A percentile compares a stretch with the other conserved stretches of the same genome.
Evolutionary conservation across 169 alveolate genomes (phyloP).

Genomic region (Plasmodium knowlesi): DNA sequence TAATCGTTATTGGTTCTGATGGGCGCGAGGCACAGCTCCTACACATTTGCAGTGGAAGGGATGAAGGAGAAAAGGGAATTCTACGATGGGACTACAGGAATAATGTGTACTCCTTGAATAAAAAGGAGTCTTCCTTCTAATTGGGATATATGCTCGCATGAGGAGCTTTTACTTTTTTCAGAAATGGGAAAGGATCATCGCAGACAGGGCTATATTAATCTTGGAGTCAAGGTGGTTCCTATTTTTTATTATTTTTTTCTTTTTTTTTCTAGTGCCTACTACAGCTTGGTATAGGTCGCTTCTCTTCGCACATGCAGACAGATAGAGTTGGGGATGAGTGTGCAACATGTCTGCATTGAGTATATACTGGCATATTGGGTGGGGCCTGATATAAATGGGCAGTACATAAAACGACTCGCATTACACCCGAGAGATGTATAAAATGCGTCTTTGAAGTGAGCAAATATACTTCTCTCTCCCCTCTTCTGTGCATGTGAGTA

Average conservation of each 20-base stretch:
- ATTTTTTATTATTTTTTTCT: too few relatives aligned
- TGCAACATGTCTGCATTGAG: background rate
- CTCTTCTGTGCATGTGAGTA: background rate
- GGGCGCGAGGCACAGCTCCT: constrained; percentile 82
- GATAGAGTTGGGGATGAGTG: background rate
- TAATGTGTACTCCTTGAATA: constrained; percentile 50
- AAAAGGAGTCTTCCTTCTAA: constrained; percentile 18
- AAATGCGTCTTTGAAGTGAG: background rate
- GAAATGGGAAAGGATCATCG: background rate
- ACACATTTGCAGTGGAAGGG: constrained; percentile 81
- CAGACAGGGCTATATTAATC: background rate
- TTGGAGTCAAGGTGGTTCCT: background rate
- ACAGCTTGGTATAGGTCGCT: background rate
- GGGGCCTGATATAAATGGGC: background rate
- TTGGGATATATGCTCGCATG: background rate
- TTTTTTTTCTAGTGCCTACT: background rate
- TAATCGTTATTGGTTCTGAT: constrained; percentile 82
- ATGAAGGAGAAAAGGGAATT: constrained; percentile 82
- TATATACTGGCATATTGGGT: background rate
- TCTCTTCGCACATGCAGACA: background rate
- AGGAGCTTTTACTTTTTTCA: background rate
- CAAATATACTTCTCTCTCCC: background rate
- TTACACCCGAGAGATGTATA: background rate
- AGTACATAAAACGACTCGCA: background rate
- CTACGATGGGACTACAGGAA: constrained; percentile 77